Percentiles rank a stretch among this genome's conserved stretches.
These are phyloP conservation scores for Trichoderma aggressivum DNA, from an alignment of 2,329 filamentous ascomycete genomes.

Conservation along the genomic window DNA sequence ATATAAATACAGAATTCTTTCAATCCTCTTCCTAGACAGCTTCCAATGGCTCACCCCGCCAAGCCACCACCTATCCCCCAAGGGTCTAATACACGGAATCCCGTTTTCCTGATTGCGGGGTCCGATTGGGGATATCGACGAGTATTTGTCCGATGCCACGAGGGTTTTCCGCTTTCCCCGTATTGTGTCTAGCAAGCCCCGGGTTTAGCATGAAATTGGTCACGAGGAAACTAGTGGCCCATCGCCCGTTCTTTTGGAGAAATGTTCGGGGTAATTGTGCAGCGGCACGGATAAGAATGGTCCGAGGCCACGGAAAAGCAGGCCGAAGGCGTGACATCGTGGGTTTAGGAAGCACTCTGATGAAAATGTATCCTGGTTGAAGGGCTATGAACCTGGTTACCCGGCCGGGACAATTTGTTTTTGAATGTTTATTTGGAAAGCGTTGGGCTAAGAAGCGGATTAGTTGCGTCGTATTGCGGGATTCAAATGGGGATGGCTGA, in stretches of 20 bases:
- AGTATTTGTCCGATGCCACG: not conserved
- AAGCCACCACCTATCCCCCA: not conserved
- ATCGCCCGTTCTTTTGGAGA: slow-evolving; percentile 8
- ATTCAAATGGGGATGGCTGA: not conserved
- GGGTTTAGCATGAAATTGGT: not conserved
- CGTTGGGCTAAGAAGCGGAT: not conserved
- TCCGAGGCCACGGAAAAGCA: slow-evolving; percentile 8
- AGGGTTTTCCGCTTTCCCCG: not conserved
- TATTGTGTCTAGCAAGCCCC: not conserved
- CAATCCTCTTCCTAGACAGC: not conserved
- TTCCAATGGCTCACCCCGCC: not conserved
- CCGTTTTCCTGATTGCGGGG: slow-evolving; percentile 6
- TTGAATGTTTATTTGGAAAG: not conserved
- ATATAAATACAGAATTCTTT: slow-evolving; percentile 12
- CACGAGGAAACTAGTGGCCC: not conserved
- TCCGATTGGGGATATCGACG: not conserved
- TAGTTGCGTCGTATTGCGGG: not conserved
- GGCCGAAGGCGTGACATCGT: not conserved
- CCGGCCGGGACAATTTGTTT: not conserved
- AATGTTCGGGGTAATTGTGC: slow-evolving; percentile 7
- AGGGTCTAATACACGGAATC: not conserved
- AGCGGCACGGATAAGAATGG: slow-evolving; percentile 2
- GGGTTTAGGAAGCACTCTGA: not conserved
- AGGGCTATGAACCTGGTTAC: not conserved
- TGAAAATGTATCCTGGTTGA: not conserved